Base-by-base conservation (phyloP, 2,329 filamentous ascomycete species). In the Ambrosiella beaveri region DNA sequence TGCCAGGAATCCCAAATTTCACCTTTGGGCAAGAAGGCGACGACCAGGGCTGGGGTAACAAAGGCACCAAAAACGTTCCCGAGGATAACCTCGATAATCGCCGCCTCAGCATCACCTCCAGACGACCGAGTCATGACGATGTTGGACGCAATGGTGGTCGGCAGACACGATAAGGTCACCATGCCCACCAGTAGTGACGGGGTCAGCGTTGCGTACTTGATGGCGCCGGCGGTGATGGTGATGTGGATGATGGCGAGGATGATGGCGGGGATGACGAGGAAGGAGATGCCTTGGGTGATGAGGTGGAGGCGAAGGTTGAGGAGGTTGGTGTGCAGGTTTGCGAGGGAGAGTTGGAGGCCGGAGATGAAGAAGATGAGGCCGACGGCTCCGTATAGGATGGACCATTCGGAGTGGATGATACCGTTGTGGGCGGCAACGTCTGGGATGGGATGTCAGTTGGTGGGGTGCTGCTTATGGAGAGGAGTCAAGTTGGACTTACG, bases 131-230 rank as follows among this genome's bases (percentile, higher is more conserved):
- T 87, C 82, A 87, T 86, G 45, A 87, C 81, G 7, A 86, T 81
- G 66, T 87, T 87, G 51, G 80, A 85, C 7, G 81, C 78, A 64
- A 87, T 84, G 0, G 84, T 87, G 0, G 84, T 88, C 1, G 84
- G 83, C 3, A 85, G 78, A 64, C 79, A 84, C n/a, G 80, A 76
- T 1, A 81, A 74, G 44, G 84, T 78, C 2, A 86, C 74, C 66
- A 86, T 79, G 8, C 85, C 84, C 2, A 85, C 76, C 37, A 88
- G 70, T 45, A 88, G 73, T 59, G 80, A 79, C 0, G 78, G 73
- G 57, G 85, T 80, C 65, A 86, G 81, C 19, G 75, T 75, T 1
- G 77, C 68, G 52, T 77, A 77, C 13, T 77, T 64, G 45, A 76
- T 66, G 49, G 71, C 70, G 40, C 72, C 72, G 8, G 73, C 73